Evolutionary conservation across 2,329 filamentous ascomycete species (phyloP), one percentile per base, ranked within the genome.

Genomic region (Talaromyces sp.): DNA sequence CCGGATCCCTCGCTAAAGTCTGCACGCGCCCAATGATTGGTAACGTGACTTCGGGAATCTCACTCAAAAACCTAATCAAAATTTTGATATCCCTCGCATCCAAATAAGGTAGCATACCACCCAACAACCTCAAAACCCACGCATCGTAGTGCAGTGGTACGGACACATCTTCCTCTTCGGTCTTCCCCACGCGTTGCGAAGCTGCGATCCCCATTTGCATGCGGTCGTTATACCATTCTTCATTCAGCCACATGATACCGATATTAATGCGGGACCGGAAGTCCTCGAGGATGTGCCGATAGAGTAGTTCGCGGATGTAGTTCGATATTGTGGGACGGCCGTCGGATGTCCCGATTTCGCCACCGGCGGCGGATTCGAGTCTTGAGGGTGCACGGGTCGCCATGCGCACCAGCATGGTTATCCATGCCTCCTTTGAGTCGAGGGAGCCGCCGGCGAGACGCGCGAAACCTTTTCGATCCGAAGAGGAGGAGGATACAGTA

Each of bases 151-250:
- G 85, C 25, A 76, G 69, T 1, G 73, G 67, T 16, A 77, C 70
- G 2, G 69, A 70, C 37, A 83, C 72, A 2, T 84, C 81, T 7
- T 83, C 82, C 2, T 84, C 81, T 7, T 83, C 82, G 11, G 74
- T 73, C 56, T 72, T 76, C 55, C 72, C 76, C 37, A 75, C 75
- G n/a, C 72, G 71, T 60, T 75, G 80, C 63, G 66, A 73, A 55
- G 79, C 65, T 74, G 78, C 66, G 79, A 77, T 74, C 64, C 77
- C 79, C 50, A 78, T 72, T 60, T 83, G 79, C 35, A 92, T 76
- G 48, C 82, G 87, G 74, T 98, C 93, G 70, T 93, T 96, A 76
- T 96, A 98, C 93, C 95, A 99, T 77, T 99, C 95, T 75, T 99
- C 95, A 69, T 89, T 96, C 16, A 99, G 83, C 95, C 95, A 99